These are phyloP conservation scores for Aspergillus latus DNA, from an alignment of 2,329 filamentous ascomycete genomes.

Conservation along the genomic window DNA sequence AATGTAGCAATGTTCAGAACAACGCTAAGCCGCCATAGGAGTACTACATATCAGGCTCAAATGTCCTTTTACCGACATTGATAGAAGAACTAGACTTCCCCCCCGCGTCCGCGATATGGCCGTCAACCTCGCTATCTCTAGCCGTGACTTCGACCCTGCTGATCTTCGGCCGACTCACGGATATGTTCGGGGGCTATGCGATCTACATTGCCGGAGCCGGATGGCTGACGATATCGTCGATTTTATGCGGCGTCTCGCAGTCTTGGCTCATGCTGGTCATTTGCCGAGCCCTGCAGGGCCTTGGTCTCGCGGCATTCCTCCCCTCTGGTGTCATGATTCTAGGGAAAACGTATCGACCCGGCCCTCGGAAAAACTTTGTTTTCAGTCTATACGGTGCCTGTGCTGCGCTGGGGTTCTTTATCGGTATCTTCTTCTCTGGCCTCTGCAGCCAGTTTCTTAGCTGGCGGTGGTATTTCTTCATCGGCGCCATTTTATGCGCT, in stretches of 20 bases:
- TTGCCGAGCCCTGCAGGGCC: slow-evolving; percentile 70
- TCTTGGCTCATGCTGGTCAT: slow-evolving; percentile 70
- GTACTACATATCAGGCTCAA: slow-evolving; percentile 76
- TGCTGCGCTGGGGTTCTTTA: slow-evolving; percentile 50
- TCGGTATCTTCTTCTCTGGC: slow-evolving; percentile 66
- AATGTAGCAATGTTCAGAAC: background rate
- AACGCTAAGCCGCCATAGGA: slow-evolving; percentile 48
- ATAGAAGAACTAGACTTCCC: slow-evolving; percentile 64
- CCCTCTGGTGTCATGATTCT: slow-evolving; percentile 68
- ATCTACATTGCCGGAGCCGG: slow-evolving; percentile 63
- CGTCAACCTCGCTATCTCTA: slow-evolving; percentile 53
- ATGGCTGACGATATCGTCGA: slow-evolving; percentile 67
- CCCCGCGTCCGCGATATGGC: slow-evolving; percentile 60
- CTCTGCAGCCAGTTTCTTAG: slow-evolving; percentile 54
- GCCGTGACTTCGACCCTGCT: slow-evolving; percentile 51
- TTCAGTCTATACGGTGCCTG: slow-evolving; percentile 60
- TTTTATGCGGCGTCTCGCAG: slow-evolving; percentile 68
- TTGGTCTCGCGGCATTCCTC: slow-evolving; percentile 71
- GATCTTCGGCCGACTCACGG: slow-evolving; percentile 56
- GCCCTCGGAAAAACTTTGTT: slow-evolving; percentile 67
- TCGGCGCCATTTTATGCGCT: slow-evolving; percentile 56
- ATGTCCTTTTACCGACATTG: slow-evolving; percentile 65
- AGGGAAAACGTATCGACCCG: slow-evolving; percentile 64
- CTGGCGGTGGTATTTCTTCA: slow-evolving; percentile 70
- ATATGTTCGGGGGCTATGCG: slow-evolving; percentile 64